phyloP scores from a whole-genome alignment of 75 land plant species.

The Sequoia sempervirens region DNA sequence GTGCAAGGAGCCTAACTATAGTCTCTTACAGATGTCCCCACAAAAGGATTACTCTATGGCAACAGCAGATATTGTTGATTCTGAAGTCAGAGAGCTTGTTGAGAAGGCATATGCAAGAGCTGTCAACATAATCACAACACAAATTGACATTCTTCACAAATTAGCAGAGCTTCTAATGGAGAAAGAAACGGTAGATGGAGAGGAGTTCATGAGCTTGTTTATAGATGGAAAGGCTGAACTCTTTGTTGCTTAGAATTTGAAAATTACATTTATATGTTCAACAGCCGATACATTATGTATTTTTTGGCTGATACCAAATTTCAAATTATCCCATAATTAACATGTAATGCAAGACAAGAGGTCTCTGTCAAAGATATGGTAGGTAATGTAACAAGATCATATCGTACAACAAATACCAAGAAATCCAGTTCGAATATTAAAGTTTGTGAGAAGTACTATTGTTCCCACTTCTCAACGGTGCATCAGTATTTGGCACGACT shows the following conservation, averaged over 20 bases:
- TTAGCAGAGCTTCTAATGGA: constrained; percentile 94
- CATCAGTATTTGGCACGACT: not conserved
- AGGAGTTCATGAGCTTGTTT: constrained; percentile 98
- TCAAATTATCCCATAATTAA: not conserved
- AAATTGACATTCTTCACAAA: constrained; percentile 97
- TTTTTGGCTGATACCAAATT: not conserved
- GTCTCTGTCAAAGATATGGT: not conserved
- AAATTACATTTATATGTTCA: not conserved
- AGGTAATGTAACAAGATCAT: not conserved
- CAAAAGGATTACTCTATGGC: constrained; percentile 99
- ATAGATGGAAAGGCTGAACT: constrained; percentile 98
- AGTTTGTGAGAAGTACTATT: not conserved
- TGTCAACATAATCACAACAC: constrained; percentile 74
- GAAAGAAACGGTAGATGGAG: constrained; percentile 99
- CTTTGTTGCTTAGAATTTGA: constrained; percentile 42
- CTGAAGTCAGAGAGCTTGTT: constrained; percentile 95
- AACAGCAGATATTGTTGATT: constrained; percentile 95
- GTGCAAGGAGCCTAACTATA: not conserved
- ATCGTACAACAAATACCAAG: not conserved
- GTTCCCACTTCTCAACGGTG: not conserved
- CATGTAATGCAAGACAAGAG: not conserved
- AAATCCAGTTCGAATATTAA: not conserved
- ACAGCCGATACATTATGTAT: not conserved
- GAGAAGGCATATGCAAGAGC: constrained; percentile 89
- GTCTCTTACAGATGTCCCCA: constrained; percentile 56